phyloP scores from a whole-genome alignment of 148 eudicot genomes.

The Nepenthes mirabilis region DNA sequence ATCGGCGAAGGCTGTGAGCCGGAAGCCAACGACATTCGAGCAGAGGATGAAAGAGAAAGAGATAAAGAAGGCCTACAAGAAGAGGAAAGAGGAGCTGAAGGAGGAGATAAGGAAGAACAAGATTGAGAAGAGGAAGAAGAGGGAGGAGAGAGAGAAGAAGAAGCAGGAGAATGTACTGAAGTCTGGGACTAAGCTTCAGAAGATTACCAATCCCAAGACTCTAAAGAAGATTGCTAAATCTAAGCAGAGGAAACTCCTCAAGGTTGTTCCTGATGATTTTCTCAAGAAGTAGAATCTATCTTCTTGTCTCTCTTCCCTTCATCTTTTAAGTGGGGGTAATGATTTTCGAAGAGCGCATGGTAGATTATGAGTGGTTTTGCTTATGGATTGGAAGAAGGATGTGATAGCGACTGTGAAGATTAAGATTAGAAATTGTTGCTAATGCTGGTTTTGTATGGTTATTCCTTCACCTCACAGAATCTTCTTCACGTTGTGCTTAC shows the following conservation, averaged over 20 bases:
- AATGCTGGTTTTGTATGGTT: no score
- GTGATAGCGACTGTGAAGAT: no score
- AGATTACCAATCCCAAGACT: slow-evolving; percentile 72
- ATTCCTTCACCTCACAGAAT: no score
- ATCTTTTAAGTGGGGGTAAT: neutral
- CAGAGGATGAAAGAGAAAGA: slow-evolving; percentile 38
- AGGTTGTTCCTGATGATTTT: slow-evolving; percentile 66
- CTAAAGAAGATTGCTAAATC: slow-evolving; percentile 76
- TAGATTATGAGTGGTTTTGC: no score
- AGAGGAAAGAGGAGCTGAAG: slow-evolving; percentile 60
- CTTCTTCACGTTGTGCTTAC: no score
- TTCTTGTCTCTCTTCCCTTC: no score
- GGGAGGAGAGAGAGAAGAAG: slow-evolving; percentile 59
- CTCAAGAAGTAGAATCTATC: slow-evolving; percentile 15
- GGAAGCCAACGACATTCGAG: slow-evolving; percentile 24
- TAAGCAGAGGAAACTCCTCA: slow-evolving; percentile 62
- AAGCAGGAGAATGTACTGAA: slow-evolving; percentile 54
- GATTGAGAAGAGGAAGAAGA: slow-evolving; percentile 48
- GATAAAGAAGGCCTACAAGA: slow-evolving; percentile 71
- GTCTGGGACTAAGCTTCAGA: slow-evolving; percentile 78
- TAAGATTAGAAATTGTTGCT: no score
- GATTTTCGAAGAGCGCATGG: neutral
- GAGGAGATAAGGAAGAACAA: slow-evolving; percentile 51
- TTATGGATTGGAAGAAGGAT: no score
- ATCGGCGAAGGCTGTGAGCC: slow-evolving; percentile 45